Base-by-base conservation (phyloP, 192 early-diverging fungal genomes). In the Coemansia javaensis region DNA sequence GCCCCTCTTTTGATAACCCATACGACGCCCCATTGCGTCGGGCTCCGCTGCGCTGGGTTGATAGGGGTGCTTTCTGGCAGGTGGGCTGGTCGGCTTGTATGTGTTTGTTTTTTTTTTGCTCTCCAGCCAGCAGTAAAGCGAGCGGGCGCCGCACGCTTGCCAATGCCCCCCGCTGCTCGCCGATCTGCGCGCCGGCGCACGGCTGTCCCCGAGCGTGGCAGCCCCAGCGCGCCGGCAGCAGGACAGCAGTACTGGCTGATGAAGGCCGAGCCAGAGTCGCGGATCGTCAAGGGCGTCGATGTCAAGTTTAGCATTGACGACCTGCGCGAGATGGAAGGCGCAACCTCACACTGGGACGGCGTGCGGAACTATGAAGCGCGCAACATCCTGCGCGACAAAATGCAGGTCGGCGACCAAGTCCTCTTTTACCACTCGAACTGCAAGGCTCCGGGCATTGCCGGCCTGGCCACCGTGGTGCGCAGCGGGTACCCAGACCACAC, bases 391-490 rank as follows among this genome's bases (percentile, higher is more conserved):
- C 77, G 81, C 2, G 77, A 83, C 22, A 63, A 75, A 35, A 91
- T 91, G 86, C 85, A 83, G 35, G 28, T 82, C 7, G 86, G 84
- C 10, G 85, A 89, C 37, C 48, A 74, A 9, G 75, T 81, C 16
- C 58, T 94, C 1, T 94, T 89, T 50, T 94, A 94, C 66, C 89
- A 91, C 47, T 90, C 87, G 9, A 94, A 90, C 53, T 90, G 88
- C 68, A 88, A 88, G 36, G 40, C 41, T 1, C 89, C 91, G 5
- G 91, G 91, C 2, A 76, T 94, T n/a, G 87, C 86, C 10, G 91
- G 91, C 22, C 58, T 83, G 13, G 77, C 63, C 3, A 47, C 63
- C 47, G 40, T 94, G 47, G 75, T 65, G 12, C 63, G 76, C 41
- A 82, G 85, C 37, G 83, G 77, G 1, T 90, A 85, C 56, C 84